Evolutionary conservation across 345 rosid genomes (phyloP).

Genomic region (Ceriops zippeliana): DNA sequence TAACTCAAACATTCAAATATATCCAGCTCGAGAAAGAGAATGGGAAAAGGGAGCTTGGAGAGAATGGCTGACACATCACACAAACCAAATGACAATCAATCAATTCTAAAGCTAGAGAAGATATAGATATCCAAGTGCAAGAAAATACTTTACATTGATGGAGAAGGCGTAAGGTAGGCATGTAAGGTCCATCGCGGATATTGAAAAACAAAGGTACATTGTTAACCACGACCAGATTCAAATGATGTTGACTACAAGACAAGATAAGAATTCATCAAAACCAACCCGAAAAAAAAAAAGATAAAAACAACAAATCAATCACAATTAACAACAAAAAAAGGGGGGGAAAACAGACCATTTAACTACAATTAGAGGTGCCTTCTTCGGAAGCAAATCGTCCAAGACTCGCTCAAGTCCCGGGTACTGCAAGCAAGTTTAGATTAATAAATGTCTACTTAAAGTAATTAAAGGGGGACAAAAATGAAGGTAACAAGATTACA

Average conservation of each 20-base stretch:
- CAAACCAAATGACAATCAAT: not conserved
- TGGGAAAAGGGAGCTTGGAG: not conserved
- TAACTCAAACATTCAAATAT: not conserved
- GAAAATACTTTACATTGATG: slow-evolving; percentile 69
- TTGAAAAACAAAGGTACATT: slow-evolving; percentile 92
- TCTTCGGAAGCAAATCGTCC: slow-evolving; percentile 97
- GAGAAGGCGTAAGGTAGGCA: slow-evolving; percentile 94
- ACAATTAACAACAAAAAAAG: not conserved
- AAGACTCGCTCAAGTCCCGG: slow-evolving; percentile 90
- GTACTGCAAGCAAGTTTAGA: slow-evolving; percentile 51
- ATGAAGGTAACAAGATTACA: not conserved
- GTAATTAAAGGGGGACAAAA: not conserved
- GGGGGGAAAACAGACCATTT: slow-evolving; percentile 59
- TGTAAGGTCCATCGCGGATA: slow-evolving; percentile 94
- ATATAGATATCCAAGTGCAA: not conserved
- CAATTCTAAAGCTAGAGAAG: not conserved
- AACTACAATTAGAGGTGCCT: slow-evolving; percentile 75
- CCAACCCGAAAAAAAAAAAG: not conserved
- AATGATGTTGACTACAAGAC: slow-evolving; percentile 82
- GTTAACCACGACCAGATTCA: slow-evolving; percentile 88
- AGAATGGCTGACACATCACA: not conserved
- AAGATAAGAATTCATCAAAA: not conserved
- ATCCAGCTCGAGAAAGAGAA: not conserved
- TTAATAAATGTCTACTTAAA: not conserved
- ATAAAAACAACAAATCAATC: not conserved